Evolutionary conservation across 257 asterid genomes (phyloP).

Genomic region (Ocimum tenuiflorum): DNA sequence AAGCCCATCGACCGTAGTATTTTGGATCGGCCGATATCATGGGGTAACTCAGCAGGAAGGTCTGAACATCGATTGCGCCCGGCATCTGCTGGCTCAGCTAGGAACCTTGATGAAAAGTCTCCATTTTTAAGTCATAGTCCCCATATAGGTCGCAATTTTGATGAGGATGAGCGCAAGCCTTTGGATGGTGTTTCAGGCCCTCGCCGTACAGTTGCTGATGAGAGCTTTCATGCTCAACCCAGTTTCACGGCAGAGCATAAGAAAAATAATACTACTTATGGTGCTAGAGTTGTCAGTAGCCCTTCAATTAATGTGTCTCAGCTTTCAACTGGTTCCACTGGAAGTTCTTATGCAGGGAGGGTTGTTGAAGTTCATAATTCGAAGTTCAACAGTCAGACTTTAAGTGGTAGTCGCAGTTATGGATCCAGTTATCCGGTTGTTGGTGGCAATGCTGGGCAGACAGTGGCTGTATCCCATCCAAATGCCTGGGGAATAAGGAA

Average conservation of each 20-base stretch:
- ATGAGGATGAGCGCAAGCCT: conserved; percentile 95
- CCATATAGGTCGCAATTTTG: conserved; percentile 71
- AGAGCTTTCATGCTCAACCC: conserved; percentile 39
- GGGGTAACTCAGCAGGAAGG: conserved; percentile 70
- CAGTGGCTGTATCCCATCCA: conserved; percentile 46
- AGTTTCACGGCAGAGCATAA: conserved; percentile 39
- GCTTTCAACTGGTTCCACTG: conserved; percentile 31
- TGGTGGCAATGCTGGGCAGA: conserved; percentile 40
- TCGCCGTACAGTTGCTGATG: conserved; percentile 69
- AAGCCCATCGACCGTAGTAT: conserved; percentile 61
- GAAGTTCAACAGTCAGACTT: conserved; percentile 34
- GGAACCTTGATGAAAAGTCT: conserved; percentile 63
- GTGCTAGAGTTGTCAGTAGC: conserved; percentile 38
- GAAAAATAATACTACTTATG: conserved; percentile 30
- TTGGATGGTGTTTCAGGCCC: conserved; percentile 75
- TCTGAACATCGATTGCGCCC: conserved; percentile 67
- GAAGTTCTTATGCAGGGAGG: conserved; percentile 49
- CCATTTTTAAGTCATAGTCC: conserved; percentile 49
- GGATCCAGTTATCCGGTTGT: conserved; percentile 40
- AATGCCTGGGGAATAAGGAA: conserved; percentile 86
- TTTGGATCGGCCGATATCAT: conserved; percentile 55
- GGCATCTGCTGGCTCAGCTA: conserved; percentile 65
- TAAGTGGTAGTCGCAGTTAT: conserved; percentile 32
- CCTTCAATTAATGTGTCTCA: conserved; percentile 44
- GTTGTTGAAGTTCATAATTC: conserved; percentile 40